Conservation (phyloP, 768 basidiomycete species). For the Ramaria rubella region DNA sequence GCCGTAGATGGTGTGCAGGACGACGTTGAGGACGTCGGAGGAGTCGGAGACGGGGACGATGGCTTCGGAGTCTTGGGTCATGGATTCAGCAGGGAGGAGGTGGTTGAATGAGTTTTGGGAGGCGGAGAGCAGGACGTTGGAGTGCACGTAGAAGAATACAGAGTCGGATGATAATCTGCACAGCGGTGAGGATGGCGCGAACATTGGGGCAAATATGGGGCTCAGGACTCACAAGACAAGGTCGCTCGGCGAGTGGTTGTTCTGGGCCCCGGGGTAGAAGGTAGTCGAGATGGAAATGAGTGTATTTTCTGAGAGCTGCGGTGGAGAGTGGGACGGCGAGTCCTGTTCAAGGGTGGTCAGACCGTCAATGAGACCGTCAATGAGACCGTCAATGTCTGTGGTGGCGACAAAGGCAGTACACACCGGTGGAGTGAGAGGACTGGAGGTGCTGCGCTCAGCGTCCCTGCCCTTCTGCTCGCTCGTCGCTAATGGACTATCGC, state of each 20-base stretch:
- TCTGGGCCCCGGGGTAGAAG: constrained; percentile 62
- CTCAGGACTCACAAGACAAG: constrained; percentile 2
- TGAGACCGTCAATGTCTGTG: too few relatives aligned
- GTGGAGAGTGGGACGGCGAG: neutral
- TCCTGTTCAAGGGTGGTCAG: neutral
- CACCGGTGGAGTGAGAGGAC: neutral
- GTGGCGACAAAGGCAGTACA: neutral
- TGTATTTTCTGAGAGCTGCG: constrained; percentile 33
- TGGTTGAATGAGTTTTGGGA: constrained; percentile 62
- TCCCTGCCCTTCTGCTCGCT: neutral
- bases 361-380: too few relatives aligned
- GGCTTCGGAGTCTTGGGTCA: constrained; percentile 33
- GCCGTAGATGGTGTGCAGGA: constrained; percentile 68
- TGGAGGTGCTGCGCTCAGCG: neutral
- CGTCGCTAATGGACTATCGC: neutral
- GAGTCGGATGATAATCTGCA: constrained; percentile 58
- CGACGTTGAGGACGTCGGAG: constrained; percentile 59
- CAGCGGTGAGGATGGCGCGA: constrained; percentile 56
- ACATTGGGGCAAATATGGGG: neutral
- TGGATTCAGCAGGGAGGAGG: constrained; percentile 36
- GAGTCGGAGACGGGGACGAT: constrained; percentile 56
- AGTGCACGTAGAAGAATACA: constrained; percentile 81
- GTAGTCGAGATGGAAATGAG: constrained; percentile 76
- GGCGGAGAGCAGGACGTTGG: constrained; percentile 44
- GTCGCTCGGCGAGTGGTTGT: constrained; percentile 35